Conservation (phyloP, 139 green algal species). For the Nannochloris sp. region DNA sequence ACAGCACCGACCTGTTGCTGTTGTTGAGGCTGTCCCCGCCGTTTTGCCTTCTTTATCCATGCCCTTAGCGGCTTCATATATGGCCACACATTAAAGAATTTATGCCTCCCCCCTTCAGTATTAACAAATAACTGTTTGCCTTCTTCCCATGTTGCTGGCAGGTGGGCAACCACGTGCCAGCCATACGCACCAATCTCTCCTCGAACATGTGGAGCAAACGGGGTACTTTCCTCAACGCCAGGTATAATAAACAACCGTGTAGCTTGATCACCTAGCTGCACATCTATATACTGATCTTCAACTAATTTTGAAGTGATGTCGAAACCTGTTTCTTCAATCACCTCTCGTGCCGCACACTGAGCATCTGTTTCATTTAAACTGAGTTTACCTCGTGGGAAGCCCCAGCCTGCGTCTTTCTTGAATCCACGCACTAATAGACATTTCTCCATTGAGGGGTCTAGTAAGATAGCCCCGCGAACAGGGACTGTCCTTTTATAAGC, state of each 20-base stretch:
- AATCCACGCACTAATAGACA: slow-evolving; percentile 83
- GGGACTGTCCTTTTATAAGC: slow-evolving; percentile 79
- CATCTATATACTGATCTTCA: slow-evolving; percentile 54
- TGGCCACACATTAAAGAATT: slow-evolving; percentile 76
- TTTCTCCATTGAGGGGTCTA: slow-evolving; percentile 69
- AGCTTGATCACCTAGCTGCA: slow-evolving; percentile 46
- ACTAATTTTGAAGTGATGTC: slow-evolving; percentile 44
- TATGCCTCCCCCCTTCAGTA: slow-evolving; percentile 52
- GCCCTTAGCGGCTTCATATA: slow-evolving; percentile 47
- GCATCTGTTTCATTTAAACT: slow-evolving; percentile 73
- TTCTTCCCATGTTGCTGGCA: slow-evolving; percentile 40
- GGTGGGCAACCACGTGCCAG: slow-evolving; percentile 61
- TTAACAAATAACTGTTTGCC: slow-evolving; percentile 53
- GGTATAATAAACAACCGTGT: slow-evolving; percentile 66
- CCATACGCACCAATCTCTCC: slow-evolving; percentile 74
- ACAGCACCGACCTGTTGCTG: too few relatives aligned
- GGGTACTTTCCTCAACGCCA: slow-evolving; percentile 45
- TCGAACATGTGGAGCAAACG: slow-evolving; percentile 51
- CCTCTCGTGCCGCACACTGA: slow-evolving; percentile 79
- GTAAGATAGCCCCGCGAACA: slow-evolving; percentile 79
- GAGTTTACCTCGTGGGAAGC: slow-evolving; percentile 90
- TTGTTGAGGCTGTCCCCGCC: too few relatives aligned
- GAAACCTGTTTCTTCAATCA: slow-evolving; percentile 74
- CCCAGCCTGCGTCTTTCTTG: slow-evolving; percentile 67
- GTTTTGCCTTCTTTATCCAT: slow-evolving; percentile 39